These are phyloP conservation scores for Leishmania aethiopica DNA, from an alignment of 208 protist genomes.

Conservation along the genomic window DNA sequence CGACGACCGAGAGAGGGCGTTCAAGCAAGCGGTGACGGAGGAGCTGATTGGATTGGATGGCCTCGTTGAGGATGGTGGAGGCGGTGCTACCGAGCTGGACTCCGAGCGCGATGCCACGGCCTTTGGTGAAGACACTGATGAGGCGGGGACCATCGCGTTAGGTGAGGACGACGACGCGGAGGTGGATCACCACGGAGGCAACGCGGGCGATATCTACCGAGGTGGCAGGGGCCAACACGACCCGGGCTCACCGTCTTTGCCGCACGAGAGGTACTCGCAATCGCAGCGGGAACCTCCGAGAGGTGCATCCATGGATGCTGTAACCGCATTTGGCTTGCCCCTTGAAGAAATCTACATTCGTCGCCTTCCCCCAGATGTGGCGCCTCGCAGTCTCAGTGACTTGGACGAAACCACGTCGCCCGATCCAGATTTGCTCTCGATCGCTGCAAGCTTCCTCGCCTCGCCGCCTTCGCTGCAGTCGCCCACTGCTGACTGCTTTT, in stretches of 20 bases:
- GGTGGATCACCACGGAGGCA: neutral
- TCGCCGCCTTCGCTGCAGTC: conserved; percentile 55
- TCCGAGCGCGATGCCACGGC: neutral
- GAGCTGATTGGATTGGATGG: conserved; percentile 32
- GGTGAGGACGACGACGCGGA: neutral
- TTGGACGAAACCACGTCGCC: conserved; percentile 63
- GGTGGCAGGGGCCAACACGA: neutral
- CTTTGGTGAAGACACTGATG: neutral
- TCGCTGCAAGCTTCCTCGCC: conserved; percentile 63
- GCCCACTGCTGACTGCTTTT: conserved; percentile 5
- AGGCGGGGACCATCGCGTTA: neutral
- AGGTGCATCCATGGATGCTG: conserved; percentile 27
- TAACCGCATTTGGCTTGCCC: conserved; percentile 34
- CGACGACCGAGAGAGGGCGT: conserved; percentile 1
- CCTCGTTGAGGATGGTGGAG: neutral
- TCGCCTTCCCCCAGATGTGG: conserved; percentile 70
- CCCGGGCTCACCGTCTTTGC: neutral
- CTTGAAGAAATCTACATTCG: conserved; percentile 77
- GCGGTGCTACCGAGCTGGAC: neutral
- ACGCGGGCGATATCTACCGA: neutral
- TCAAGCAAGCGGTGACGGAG: conserved; percentile 24
- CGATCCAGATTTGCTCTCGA: conserved; percentile 45
- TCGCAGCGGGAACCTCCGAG: neutral
- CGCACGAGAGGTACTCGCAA: neutral
- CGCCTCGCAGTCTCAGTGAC: conserved; percentile 79